A percentile compares a stretch with the other conserved stretches of the same genome.
phyloP scores from a whole-genome alignment of 108 stramenopile genomes.

The Skeletonema costatum region DNA sequence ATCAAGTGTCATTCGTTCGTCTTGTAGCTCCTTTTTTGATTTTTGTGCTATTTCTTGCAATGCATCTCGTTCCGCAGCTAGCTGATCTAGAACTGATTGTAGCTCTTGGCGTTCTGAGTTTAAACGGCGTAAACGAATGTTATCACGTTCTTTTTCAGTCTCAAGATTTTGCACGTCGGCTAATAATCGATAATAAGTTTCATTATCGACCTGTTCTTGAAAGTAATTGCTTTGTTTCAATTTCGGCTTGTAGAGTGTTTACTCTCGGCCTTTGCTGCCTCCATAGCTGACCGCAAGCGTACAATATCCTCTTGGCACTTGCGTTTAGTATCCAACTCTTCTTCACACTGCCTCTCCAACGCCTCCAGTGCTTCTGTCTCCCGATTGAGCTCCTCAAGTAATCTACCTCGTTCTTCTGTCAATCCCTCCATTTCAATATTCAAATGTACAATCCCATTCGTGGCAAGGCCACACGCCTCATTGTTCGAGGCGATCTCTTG shows the following conservation, averaged over 20 bases:
- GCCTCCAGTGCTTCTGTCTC: neutral
- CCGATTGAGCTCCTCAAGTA: neutral
- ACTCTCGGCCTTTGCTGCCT: slow-evolving; percentile 1
- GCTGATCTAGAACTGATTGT: neutral
- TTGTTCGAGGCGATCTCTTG: slow-evolving; percentile 19
- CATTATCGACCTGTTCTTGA: slow-evolving; percentile 17
- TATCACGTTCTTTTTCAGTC: slow-evolving; percentile 12
- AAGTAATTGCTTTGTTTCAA: slow-evolving; percentile 13
- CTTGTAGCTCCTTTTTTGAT: slow-evolving; percentile 2
- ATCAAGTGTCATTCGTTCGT: slow-evolving; percentile 25
- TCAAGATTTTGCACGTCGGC: slow-evolving; percentile 29
- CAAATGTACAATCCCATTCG: slow-evolving; percentile 4
- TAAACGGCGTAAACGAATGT: slow-evolving; percentile 7
- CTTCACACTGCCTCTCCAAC: slow-evolving; percentile 8
- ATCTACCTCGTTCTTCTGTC: slow-evolving; percentile 3
- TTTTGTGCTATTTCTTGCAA: neutral
- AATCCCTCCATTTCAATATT: slow-evolving; percentile 1
- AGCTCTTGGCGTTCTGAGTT: slow-evolving; percentile 11
- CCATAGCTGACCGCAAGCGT: slow-evolving; percentile 5
- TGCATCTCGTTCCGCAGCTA: slow-evolving; percentile 6
- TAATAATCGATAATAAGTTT: slow-evolving; percentile 17
- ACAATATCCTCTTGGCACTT: slow-evolving; percentile 13
- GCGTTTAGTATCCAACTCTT: slow-evolving; percentile 12
- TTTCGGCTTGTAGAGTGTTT: slow-evolving; percentile 13
- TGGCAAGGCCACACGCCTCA: slow-evolving; percentile 26